Evolutionary conservation across 768 basidiomycete species (phyloP).

Genomic region (Leucogyrophana mollusca): DNA sequence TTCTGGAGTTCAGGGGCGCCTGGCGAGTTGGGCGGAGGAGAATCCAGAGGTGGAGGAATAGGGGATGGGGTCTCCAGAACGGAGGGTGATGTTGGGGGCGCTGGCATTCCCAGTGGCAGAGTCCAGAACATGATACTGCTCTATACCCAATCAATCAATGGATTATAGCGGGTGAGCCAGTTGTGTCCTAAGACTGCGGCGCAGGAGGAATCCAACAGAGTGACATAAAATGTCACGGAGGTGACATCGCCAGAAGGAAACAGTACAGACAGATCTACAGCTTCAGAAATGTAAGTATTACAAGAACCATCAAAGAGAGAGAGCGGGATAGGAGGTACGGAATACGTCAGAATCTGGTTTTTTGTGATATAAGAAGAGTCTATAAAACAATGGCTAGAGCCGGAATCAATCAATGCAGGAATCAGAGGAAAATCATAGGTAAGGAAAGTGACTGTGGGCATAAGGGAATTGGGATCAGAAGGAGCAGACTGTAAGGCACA

Average conservation of each 20-base stretch:
- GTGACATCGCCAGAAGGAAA: conserved; percentile 1
- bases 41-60: not conserved
- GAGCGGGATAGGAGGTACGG: conserved; percentile 1
- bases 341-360: not conserved
- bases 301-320: conserved; percentile 1
- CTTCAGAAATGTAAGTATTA: conserved; percentile 1
- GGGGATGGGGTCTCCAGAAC: not conserved
- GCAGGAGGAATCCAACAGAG: conserved; percentile 6
- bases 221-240: not conserved
- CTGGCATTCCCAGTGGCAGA: not conserved
- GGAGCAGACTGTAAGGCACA: too few relatives aligned
- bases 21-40: too few relatives aligned
- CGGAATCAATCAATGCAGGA: not conserved
- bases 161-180: conserved; percentile 15
- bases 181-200: conserved; percentile 4
- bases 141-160: conserved; percentile 18
- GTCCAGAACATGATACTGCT: conserved; percentile 3
- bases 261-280: not conserved
- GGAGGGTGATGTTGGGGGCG: not conserved
- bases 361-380: not conserved
- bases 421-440: not conserved
- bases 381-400: conserved; percentile 1
- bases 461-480: conserved; percentile 1
- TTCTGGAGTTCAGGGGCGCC: too few relatives aligned
- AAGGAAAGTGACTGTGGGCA: not conserved